Percentiles rank a stretch among this genome's conserved stretches.
Conservation (phyloP, 1,284 basidiomycete genomes). For the Cystobasidiaceae sp. region DNA sequence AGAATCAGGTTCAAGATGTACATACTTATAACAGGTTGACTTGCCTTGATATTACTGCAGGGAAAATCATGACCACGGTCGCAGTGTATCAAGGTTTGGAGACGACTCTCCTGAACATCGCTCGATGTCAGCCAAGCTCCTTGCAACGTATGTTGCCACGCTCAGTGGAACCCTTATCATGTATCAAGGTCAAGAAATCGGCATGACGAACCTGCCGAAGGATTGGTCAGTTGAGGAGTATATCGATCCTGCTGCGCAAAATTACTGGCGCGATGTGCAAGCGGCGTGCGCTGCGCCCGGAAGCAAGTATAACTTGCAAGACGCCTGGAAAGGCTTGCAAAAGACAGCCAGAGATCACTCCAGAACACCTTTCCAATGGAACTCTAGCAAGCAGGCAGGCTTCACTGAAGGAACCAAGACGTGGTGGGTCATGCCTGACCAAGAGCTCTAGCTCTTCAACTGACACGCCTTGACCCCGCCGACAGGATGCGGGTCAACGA, state of each 20-base stretch:
- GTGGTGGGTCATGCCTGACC: neutral
- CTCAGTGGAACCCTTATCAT: constrained; percentile 64
- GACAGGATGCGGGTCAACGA: constrained; percentile 75
- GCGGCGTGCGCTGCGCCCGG: neutral
- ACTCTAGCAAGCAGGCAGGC: constrained; percentile 55
- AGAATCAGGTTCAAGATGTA: neutral
- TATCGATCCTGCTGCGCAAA: constrained; percentile 57
- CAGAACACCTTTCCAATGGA: constrained; percentile 68
- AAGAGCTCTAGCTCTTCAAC: neutral
- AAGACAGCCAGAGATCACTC: constrained; percentile 65
- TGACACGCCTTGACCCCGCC: constrained; percentile 41
- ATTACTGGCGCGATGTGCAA: neutral
- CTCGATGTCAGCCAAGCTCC: constrained; percentile 57
- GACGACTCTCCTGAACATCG: constrained; percentile 58
- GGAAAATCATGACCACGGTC: constrained; percentile 63
- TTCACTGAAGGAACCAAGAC: constrained; percentile 54
- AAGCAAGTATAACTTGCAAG: constrained; percentile 57
- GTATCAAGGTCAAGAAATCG: constrained; percentile 68
- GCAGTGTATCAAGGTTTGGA: constrained; percentile 61
- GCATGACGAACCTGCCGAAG: constrained; percentile 61
- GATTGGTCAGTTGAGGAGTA: constrained; percentile 65
- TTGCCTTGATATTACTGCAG: neutral
- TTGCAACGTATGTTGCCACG: constrained; percentile 59
- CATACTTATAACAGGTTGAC: neutral
- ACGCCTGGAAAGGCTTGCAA: constrained; percentile 56